Evolutionary conservation across 306 rosid genomes (phyloP), one percentile per base, ranked within the genome.

Genomic region (Vigna hirtella): DNA sequence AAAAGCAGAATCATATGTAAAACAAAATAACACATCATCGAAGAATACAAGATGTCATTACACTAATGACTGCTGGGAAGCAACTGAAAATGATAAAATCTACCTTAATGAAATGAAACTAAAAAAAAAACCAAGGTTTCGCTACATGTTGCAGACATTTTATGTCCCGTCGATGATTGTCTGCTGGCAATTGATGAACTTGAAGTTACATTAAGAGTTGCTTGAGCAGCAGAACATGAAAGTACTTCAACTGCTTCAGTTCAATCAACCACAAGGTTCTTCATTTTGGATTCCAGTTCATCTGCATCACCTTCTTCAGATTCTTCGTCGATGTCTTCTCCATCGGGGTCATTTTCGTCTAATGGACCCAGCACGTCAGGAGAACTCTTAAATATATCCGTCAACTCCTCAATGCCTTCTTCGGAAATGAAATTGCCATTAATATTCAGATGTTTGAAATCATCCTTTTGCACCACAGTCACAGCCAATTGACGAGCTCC

Each of bases 271-370:
- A 80, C 90, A 65, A 95, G 99, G 79, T 82, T 88, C 91, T 88
- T 91, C 93, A 95, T 82, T 85, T 93, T 88, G 47, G 93, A 84
- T 81, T 86, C 97, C 65, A 95, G 77, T 56, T 85, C 96, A 67
- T 83, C 86, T 18, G 75, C 96, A 7, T 78, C 50, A 3, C 61
- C 87, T 42, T 86, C 91, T 9, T 78, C 90, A 53, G 83, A 78
- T 65, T 85, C 91, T 20, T 72, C 95, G 4, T 82, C 88, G 5
- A 80, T 85, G 14, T 87, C 96, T 55, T 5, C 82, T 78, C 97
- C 97, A 51, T 93, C 94, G 15, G 98, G 97, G 51, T 96, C 96
- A 77, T 96, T 96, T 24, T 93, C 98, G 69, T 93, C 93, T 86
- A 96, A 80, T 45, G 94, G 70, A 63, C 92, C 98, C 9, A 96